Evolutionary conservation across 306 rosid species (phyloP).

Genomic region (Acacia crassicarpa): DNA sequence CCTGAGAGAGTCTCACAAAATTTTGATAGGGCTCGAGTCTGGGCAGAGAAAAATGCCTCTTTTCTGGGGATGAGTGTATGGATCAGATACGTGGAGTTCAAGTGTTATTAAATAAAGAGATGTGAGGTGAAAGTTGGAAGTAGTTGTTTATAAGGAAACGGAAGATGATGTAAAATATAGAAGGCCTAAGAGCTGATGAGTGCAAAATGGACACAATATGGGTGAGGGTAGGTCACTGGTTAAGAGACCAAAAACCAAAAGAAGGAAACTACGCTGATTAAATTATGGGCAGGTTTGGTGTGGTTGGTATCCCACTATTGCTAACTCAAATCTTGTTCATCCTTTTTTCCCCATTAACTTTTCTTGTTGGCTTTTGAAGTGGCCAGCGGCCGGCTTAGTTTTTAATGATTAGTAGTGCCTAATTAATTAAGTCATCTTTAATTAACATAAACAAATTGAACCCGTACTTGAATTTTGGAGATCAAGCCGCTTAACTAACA

Average conservation of each 20-base stretch:
- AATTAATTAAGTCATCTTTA: neutral
- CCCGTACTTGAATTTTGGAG: neutral
- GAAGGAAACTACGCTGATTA: neutral
- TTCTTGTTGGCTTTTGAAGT: neutral
- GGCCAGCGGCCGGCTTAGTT: neutral
- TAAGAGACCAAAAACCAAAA: neutral
- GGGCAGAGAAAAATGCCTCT: neutral
- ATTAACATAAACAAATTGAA: neutral
- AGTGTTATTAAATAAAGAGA: neutral
- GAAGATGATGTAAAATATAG: neutral
- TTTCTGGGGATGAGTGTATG: constrained; percentile 1
- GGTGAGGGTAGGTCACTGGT: constrained; percentile 38
- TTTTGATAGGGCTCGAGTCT: neutral
- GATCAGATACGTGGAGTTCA: neutral
- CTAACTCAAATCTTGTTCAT: neutral
- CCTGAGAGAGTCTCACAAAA: neutral
- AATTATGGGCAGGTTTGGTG: constrained; percentile 21
- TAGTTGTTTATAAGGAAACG: constrained; percentile 24
- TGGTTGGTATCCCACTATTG: constrained; percentile 30
- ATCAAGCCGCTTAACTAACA: neutral
- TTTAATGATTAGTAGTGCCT: neutral
- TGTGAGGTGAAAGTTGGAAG: constrained; percentile 16
- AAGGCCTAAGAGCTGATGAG: neutral
- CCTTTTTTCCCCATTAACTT: neutral
- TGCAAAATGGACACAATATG: neutral